phyloP scores from a whole-genome alignment of 805 yeast species.

The Kuraishia capsulata region DNA sequence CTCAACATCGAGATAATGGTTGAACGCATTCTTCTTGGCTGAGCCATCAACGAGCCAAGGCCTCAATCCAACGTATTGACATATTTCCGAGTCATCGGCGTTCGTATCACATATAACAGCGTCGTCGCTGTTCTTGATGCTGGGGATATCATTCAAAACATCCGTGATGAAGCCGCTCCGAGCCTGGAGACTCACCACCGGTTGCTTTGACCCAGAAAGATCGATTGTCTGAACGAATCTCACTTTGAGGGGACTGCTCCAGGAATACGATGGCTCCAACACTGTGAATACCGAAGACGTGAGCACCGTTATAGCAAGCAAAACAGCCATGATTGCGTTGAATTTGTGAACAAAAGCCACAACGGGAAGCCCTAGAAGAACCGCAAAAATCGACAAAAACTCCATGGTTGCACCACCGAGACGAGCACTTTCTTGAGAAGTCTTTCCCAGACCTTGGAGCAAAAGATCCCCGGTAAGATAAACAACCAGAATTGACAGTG shows the following conservation, averaged over 20 bases:
- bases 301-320: constrained; percentile 28
- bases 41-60: constrained; percentile 37
- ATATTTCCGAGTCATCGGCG: constrained; percentile 40
- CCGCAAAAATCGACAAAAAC: constrained; percentile 23
- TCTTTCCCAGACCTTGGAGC: constrained; percentile 58
- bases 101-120: constrained; percentile 24
- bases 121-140: constrained; percentile 29
- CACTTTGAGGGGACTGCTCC: constrained; percentile 57
- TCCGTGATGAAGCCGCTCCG: constrained; percentile 37
- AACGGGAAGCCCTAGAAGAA: constrained; percentile 37
- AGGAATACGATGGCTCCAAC: constrained; percentile 50
- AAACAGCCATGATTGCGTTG: constrained; percentile 37
- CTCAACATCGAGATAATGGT: constrained; percentile 39
- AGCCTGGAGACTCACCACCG: constrained; percentile 40
- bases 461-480: constrained; percentile 46
- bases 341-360: constrained; percentile 65
- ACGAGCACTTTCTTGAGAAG: constrained; percentile 54
- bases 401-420: constrained; percentile 31
- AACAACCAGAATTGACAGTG: constrained; percentile 47
- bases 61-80: constrained; percentile 40
- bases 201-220: constrained; percentile 21
- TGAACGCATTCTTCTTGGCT: constrained; percentile 20
- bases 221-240: constrained; percentile 59
- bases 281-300: constrained; percentile 28
- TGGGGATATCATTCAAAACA: constrained; percentile 54